Evolutionary conservation across 352 stramenopile genomes (phyloP), one percentile per base, ranked within the genome.

Genomic region (Phytophthora podocarpi): DNA sequence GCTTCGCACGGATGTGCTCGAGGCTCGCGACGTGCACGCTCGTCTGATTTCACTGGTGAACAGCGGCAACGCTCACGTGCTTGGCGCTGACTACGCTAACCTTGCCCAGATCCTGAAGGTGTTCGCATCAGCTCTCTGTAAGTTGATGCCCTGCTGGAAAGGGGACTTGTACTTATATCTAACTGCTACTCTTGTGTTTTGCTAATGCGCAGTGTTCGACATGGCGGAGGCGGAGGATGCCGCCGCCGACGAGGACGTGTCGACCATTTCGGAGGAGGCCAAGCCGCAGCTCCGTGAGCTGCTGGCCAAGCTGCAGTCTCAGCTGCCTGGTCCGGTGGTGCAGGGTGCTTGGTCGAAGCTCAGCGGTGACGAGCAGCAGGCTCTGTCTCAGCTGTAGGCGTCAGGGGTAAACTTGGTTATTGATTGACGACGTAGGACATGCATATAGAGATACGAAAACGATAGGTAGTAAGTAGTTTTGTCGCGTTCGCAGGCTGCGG

Each of bases 11-110:
- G 86, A 95, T 50, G 82, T 85, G 16, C 67, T 95, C 27, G 86
- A 95, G 56, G 86, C 86, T 3, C 82, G 77, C 11, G 85, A 92
- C 8, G 71, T 95, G 32, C 86, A 95, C 58, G 80, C 72, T 32
- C 82, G 83, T 24, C 74, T 95, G 26, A 77, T 95, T 56, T 50
- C 72, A 30, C 74, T 91, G 21, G 72, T 95, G 27, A 78, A 72
- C 34, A 59, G 58, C 13, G 78, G 77, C 49, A 85, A 93, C 63
- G 49, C 68, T 28, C 70, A 89, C 47, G 50, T 95, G 26, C 68
- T 93, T n/a, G 85, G 82, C 27, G 71, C 71, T 15, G 68, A 91
- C 30, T 93, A 89, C 57, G 49, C 56, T 23, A 87, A 92, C 55
- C 65, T 95, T 23, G 45, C 75, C 21, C 49, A 74, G 20, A 81